A percentile compares a stretch with the other conserved stretches of the same genome.
These are phyloP conservation scores for Cladosporium sp. DNA, from an alignment of 2,329 filamentous ascomycete species.

Conservation along the genomic window DNA sequence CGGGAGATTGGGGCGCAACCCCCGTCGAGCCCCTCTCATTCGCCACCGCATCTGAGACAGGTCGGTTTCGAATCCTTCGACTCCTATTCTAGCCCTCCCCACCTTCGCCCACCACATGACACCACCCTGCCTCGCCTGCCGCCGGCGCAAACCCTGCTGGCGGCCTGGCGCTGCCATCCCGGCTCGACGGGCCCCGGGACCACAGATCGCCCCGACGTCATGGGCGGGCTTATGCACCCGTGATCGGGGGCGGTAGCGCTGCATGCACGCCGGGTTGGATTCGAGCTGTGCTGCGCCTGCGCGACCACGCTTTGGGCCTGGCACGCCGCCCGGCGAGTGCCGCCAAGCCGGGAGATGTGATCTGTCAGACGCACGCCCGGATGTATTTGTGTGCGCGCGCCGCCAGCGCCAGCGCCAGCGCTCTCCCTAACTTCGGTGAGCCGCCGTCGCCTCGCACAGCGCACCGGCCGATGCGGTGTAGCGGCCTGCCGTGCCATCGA, in stretches of 20 bases:
- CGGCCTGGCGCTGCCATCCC: not conserved
- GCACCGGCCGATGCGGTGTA: not conserved
- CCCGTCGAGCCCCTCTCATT: conserved; percentile 3
- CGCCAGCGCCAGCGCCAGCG: no score
- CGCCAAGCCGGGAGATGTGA: conserved; percentile 4
- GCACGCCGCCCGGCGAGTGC: not conserved
- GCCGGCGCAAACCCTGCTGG: not conserved
- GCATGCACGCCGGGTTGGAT: conserved; percentile 1
- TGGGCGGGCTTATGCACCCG: conserved; percentile 1
- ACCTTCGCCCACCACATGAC: conserved; percentile 9
- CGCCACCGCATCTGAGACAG: conserved; percentile 3
- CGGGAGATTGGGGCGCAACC: conserved; percentile 1
- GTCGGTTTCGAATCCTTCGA: conserved; percentile 12
- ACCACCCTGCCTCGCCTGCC: not conserved
- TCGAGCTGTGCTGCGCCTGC: conserved; percentile 5
- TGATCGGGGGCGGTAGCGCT: conserved; percentile 2
- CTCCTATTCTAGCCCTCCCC: conserved; percentile 11
- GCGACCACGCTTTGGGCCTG: not conserved
- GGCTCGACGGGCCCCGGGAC: not conserved
- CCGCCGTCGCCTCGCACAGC: conserved; percentile 6
- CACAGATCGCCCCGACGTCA: conserved; percentile 11
- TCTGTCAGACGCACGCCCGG: conserved; percentile 9
- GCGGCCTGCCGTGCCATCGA: not conserved
- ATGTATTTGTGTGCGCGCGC: no score
- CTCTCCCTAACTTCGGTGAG: not conserved